A percentile compares a stretch with the other conserved stretches of the same genome.
Conservation (phyloP, 768 basidiomycete genomes). For the Suillus lakei region DNA sequence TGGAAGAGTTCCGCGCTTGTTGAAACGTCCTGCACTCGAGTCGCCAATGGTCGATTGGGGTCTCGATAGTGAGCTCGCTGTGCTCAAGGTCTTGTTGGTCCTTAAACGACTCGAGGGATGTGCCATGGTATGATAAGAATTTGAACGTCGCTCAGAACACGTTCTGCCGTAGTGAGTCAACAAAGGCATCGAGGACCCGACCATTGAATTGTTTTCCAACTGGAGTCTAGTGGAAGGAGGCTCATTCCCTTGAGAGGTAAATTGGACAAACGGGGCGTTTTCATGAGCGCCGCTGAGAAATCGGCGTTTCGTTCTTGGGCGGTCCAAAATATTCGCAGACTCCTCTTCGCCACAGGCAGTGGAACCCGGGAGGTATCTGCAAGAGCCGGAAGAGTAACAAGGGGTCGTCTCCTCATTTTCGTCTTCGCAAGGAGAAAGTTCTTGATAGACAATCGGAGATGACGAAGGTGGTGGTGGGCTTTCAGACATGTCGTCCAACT, state of each 20-base stretch:
- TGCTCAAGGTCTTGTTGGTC: neutral
- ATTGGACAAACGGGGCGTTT: neutral
- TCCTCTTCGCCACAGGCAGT: neutral
- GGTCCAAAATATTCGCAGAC: too few species aligned
- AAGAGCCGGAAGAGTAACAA: neutral
- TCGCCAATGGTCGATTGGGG: neutral
- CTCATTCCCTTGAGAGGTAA: neutral
- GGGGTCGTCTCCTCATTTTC: neutral
- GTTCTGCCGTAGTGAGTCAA: neutral
- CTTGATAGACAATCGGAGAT: neutral
- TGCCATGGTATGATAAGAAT: neutral
- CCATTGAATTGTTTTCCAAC: neutral
- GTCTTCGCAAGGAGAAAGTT: neutral
- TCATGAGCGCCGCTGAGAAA: neutral
- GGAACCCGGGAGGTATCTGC: neutral
- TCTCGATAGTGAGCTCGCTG: neutral
- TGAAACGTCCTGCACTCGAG: too few species aligned
- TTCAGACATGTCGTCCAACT: neutral
- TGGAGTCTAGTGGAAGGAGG: neutral
- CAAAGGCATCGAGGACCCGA: neutral
- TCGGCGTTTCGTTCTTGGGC: neutral
- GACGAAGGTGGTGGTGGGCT: neutral
- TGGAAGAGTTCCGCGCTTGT: neutral
- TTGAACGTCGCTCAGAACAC: neutral
- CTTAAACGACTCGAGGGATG: neutral